Conservation (phyloP, 225 moss, liverwort and hornwort genomes). For the Straminergon stramineum region DNA sequence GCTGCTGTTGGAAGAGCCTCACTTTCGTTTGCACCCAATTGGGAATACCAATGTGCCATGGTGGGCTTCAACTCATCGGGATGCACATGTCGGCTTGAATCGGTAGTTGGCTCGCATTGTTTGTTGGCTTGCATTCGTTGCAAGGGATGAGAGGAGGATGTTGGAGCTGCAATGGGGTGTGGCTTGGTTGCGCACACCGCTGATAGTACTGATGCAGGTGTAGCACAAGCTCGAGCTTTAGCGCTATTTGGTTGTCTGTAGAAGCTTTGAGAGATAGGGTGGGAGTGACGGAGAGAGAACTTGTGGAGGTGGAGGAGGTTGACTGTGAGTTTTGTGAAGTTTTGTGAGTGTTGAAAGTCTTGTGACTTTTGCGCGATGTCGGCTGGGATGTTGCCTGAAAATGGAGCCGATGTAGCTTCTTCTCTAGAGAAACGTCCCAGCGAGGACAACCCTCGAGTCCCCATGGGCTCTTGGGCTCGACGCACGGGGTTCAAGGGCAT, state of each 20-base stretch:
- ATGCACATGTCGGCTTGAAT: not conserved
- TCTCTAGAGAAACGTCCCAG: conserved; percentile 14
- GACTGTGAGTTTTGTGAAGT: not conserved
- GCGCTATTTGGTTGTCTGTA: not conserved
- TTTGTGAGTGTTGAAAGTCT: not conserved
- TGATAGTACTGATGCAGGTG: not conserved
- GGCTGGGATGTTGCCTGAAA: conserved; percentile 15
- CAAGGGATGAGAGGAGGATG: not conserved
- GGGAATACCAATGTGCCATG: not conserved
- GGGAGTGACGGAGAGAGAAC: not conserved
- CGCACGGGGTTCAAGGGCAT: conserved; percentile 35
- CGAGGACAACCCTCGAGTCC: not conserved
- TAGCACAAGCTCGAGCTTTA: not conserved
- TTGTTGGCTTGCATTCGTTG: not conserved
- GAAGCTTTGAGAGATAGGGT: not conserved
- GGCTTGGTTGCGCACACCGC: not conserved
- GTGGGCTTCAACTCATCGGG: not conserved
- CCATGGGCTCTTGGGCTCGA: conserved; percentile 38
- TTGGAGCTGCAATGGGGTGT: not conserved
- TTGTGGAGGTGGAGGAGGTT: not conserved
- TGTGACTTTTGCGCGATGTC: not conserved
- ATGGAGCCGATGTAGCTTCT: conserved; percentile 10
- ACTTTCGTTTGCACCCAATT: not conserved
- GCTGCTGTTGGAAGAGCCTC: not conserved
- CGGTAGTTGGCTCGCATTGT: not conserved